These are phyloP conservation scores for Tylopilus felleus DNA, from an alignment of 768 basidiomycete species.

Conservation along the genomic window DNA sequence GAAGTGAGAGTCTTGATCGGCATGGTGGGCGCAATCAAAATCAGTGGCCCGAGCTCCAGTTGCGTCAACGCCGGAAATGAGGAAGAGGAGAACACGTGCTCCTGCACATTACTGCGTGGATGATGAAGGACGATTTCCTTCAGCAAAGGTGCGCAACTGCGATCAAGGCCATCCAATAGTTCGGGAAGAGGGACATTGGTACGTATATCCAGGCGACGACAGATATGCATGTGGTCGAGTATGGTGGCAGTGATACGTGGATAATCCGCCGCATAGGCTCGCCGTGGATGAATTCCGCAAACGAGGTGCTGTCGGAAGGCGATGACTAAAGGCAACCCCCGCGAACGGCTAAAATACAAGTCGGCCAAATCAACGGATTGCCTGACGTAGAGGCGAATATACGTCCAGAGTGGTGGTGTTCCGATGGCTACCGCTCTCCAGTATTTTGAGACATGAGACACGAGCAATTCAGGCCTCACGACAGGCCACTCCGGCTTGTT, in stretches of 20 bases:
- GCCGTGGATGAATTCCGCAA: conserved; percentile 19
- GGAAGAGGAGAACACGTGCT: conserved; percentile 14
- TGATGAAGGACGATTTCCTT: conserved; percentile 26
- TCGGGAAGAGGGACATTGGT: conserved; percentile 25
- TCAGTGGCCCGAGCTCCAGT: conserved; percentile 21
- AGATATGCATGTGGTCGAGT: conserved; percentile 26
- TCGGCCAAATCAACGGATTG: conserved; percentile 27
- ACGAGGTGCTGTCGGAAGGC: conserved; percentile 23
- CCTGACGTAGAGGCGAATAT: conserved; percentile 23
- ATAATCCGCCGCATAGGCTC: conserved; percentile 20
- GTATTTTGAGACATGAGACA: conserved; percentile 40
- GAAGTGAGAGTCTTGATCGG: conserved; percentile 17
- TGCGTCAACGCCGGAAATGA: conserved; percentile 22
- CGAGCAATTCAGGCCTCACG: conserved; percentile 29
- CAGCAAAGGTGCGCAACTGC: conserved; percentile 22
- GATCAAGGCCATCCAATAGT: conserved; percentile 22
- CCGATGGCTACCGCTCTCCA: conserved; percentile 42
- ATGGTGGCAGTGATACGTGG: conserved; percentile 22
- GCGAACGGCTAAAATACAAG: conserved; percentile 27
- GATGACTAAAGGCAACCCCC: conserved; percentile 21
- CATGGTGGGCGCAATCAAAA: conserved; percentile 18
- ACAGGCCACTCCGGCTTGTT: conserved; percentile 9
- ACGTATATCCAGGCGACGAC: conserved; percentile 25
- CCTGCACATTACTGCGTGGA: conserved; percentile 10
- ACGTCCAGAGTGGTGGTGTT: conserved; percentile 41